These are phyloP conservation scores for Anisodus acutangulus DNA, from an alignment of 257 asterid species.

Conservation along the genomic window DNA sequence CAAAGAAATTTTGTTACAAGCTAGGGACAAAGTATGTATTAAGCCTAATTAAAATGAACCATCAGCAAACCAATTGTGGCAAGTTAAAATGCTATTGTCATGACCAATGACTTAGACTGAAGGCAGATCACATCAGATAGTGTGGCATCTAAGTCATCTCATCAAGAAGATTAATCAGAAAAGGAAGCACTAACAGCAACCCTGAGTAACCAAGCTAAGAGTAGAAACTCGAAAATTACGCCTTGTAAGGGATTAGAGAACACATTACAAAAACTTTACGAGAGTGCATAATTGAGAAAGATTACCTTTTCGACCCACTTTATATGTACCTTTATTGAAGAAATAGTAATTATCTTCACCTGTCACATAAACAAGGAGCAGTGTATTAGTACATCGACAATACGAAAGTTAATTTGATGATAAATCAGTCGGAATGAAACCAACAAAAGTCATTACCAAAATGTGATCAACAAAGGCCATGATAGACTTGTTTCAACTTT, in stretches of 20 bases:
- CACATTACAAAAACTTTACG: background rate
- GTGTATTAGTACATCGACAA: constrained; percentile 30
- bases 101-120: background rate
- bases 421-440: background rate
- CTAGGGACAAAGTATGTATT: background rate
- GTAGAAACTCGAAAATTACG: background rate
- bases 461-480: constrained; percentile 13
- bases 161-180: constrained; percentile 24
- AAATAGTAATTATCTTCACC: constrained; percentile 83
- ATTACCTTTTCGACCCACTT: constrained; percentile 92
- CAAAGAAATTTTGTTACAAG: background rate
- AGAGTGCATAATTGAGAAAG: constrained; percentile 4
- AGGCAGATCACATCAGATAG: background rate
- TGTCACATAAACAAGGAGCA: constrained; percentile 41
- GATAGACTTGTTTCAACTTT: constrained; percentile 13
- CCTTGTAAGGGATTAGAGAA: background rate
- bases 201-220: background rate
- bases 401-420: constrained; percentile 15
- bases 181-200: background rate
- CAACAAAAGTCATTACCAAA: constrained; percentile 19
- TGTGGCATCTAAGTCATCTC: constrained; percentile 5
- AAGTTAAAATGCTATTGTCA: background rate
- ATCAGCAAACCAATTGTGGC: background rate
- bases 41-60: background rate
- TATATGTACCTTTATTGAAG: constrained; percentile 76